Base-by-base conservation (phyloP, 2,329 filamentous ascomycete species). In the Akanthomyces lecanii region DNA sequence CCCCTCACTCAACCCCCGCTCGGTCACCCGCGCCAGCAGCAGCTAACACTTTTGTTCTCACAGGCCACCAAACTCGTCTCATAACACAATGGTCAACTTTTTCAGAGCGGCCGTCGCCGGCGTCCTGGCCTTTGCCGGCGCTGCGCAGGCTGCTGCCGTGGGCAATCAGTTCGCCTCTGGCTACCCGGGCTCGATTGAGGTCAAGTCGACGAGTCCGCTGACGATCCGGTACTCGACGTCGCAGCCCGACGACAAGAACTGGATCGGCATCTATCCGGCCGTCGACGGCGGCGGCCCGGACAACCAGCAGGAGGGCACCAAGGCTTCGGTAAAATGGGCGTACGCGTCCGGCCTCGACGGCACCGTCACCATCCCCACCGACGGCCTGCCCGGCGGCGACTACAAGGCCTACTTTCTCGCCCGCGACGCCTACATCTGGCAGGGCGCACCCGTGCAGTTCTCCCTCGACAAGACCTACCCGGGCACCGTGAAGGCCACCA, bases 331-430 rank as follows among this genome's bases (percentile, higher is more conserved):
- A n/a, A 51, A 61, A 36, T 64, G 63, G 63, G 23, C 30, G 0
- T 64, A 61, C 36, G 36, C 63, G 12, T 11, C 52, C 4, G 51
- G 51, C 3, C 44, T 54, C 33, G 45, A 52, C 44, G 63, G 63
- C 36, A 52, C 40, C 25, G 18, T 62, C 16, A 57, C 59, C 4
- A 48, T 64, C 36, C 57, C 57, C 5, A 57, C 45, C 12, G 48
- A 61, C 57, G 53, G 53, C 25, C 38, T 63, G 16, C 16, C 55
- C 48, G 28, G 5, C n/a, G 63, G 58, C 52, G 47, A 61, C 51
- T 64, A 61, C 58, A 64, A 42, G 36, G 57, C 53, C 36, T 61
- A 56, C 51, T 64, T 61, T 18, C 58, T 64, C 30, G 52, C 44
- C 23, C 44, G 52, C 28, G 58, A 61, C 40, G 36, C 25, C 23